phyloP scores from a whole-genome alignment of 179 eudicot species.

The Carnegiea gigantea region DNA sequence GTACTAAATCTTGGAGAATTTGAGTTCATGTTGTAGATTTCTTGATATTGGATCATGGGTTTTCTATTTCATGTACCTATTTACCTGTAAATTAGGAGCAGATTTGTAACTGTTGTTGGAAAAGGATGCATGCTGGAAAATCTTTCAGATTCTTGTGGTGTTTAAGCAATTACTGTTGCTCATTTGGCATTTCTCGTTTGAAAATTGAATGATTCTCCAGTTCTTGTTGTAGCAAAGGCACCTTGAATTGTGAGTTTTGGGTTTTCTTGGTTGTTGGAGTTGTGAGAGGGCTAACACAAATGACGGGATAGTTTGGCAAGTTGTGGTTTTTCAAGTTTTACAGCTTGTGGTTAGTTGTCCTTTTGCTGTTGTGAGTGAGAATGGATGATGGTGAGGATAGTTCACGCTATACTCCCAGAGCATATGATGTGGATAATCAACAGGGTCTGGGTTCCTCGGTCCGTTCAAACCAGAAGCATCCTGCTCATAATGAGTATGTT shows the following conservation, averaged over 20 bases:
- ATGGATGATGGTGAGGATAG: slow-evolving; percentile 55
- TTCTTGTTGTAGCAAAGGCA: not conserved
- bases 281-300: not conserved
- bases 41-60: not conserved
- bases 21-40: slow-evolving; percentile 13
- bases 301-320: not conserved
- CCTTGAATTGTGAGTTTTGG: slow-evolving; percentile 1
- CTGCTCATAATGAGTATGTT: slow-evolving; percentile 30
- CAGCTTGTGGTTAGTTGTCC: slow-evolving; percentile 7
- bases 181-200: not conserved
- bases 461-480: slow-evolving; percentile 37
- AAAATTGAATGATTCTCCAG: not conserved
- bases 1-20: slow-evolving; percentile 1
- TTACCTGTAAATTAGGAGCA: not conserved
- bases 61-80: slow-evolving; percentile 19
- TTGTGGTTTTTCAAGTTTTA: not conserved
- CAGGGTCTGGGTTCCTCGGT: slow-evolving; percentile 35
- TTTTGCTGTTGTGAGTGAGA: slow-evolving; percentile 10
- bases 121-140: not conserved
- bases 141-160: not conserved
- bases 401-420: slow-evolving; percentile 32
- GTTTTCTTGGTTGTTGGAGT: not conserved
- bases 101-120: slow-evolving; percentile 6
- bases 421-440: slow-evolving; percentile 34
- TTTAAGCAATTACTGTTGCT: not conserved